phyloP scores from a whole-genome alignment of 352 stramenopile species.

The Globisporangium sylvaticum region DNA sequence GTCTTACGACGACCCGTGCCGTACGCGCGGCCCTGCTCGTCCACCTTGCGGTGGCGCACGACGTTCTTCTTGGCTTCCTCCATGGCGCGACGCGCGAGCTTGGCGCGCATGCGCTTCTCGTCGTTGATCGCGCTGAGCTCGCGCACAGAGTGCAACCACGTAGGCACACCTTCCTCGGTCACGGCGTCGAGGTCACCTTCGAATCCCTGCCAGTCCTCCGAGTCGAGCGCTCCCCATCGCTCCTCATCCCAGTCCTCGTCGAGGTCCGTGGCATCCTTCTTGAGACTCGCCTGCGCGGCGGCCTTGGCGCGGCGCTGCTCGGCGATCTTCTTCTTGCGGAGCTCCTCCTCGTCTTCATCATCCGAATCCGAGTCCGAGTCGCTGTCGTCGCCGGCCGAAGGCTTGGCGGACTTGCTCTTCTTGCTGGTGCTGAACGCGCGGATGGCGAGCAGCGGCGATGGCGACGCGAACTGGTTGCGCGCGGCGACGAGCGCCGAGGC shows the following conservation, averaged over 20 bases:
- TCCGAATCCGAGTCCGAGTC: constrained; percentile 28
- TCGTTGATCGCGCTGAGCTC: constrained; percentile 61
- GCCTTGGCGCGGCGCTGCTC: constrained; percentile 18
- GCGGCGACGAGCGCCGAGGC: constrained; percentile 4
- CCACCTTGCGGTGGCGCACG: constrained; percentile 60
- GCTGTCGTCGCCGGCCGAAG: not conserved
- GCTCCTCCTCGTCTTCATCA: constrained; percentile 27
- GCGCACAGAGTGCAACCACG: constrained; percentile 78
- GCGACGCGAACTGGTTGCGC: constrained; percentile 10
- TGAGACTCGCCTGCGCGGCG: constrained; percentile 20
- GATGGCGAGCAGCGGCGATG: constrained; percentile 16
- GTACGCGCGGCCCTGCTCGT: constrained; percentile 81
- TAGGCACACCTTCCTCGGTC: constrained; percentile 73
- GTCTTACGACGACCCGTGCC: constrained; percentile 93
- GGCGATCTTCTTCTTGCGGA: constrained; percentile 12
- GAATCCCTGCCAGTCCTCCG: constrained; percentile 78
- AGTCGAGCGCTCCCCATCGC: constrained; percentile 59
- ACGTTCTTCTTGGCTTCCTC: constrained; percentile 77
- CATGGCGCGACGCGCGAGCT: constrained; percentile 57
- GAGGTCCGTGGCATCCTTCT: constrained; percentile 34
- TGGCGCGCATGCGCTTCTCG: constrained; percentile 63
- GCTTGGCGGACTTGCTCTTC: constrained; percentile 13
- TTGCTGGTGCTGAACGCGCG: constrained; percentile 29
- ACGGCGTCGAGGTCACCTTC: constrained; percentile 72
- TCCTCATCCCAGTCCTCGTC: constrained; percentile 68